Evolutionary conservation across 208 protist genomes (phyloP).

Genomic region (Wallacemonas sp.): DNA sequence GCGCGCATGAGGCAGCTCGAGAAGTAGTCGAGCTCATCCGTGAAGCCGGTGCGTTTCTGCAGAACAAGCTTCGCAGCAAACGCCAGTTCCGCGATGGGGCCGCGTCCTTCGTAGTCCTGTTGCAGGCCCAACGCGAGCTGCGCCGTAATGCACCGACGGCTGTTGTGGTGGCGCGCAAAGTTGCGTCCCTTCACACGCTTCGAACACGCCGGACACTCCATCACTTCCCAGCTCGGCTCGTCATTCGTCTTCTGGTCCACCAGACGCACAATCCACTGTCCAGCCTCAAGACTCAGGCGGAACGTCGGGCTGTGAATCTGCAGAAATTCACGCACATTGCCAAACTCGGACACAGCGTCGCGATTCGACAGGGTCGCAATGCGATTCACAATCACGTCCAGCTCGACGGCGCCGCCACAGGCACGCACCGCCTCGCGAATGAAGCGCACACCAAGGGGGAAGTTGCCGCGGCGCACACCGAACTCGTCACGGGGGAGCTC

Average conservation of each 20-base stretch:
- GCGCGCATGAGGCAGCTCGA: conserved; percentile 55
- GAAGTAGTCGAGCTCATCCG: conserved; percentile 84
- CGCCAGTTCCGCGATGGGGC: conserved; percentile 84
- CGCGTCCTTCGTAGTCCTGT: conserved; percentile 54
- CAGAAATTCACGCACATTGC: conserved; percentile 90
- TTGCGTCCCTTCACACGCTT: conserved; percentile 86
- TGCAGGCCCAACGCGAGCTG: conserved; percentile 88
- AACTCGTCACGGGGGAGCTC: conserved; percentile 91
- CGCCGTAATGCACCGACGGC: conserved; percentile 77
- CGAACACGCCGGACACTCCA: conserved; percentile 83
- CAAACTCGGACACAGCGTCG: conserved; percentile 80
- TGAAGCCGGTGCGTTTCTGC: conserved; percentile 44
- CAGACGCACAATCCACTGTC: conserved; percentile 82
- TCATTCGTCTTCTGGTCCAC: conserved; percentile 24
- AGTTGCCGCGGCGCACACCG: conserved; percentile 89
- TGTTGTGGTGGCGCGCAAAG: conserved; percentile 83
- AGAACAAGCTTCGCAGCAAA: conserved; percentile 75
- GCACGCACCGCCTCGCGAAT: conserved; percentile 81
- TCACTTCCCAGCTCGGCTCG: conserved; percentile 78
- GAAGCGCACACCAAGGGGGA: conserved; percentile 88
- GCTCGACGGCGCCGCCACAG: conserved; percentile 86
- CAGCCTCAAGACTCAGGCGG: conserved; percentile 62
- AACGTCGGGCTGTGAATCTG: conserved; percentile 90
- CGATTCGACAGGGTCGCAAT: conserved; percentile 76
- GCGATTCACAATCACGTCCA: conserved; percentile 85